Conservation (phyloP, 257 asterid genomes). For the Haberlea rhodopensis region DNA sequence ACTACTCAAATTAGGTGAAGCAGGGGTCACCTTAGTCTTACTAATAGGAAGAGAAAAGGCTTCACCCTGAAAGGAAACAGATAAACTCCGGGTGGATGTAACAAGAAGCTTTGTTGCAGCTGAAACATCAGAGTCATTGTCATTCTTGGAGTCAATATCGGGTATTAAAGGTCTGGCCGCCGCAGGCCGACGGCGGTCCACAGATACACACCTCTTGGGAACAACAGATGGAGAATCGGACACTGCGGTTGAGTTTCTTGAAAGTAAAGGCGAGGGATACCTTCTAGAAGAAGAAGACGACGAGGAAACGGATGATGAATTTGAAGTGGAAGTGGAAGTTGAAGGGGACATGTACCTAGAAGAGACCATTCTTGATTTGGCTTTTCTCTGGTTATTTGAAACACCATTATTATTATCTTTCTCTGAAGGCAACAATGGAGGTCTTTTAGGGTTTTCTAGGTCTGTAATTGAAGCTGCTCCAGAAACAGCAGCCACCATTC, state of each 20-base stretch:
- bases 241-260: slow-evolving; percentile 61
- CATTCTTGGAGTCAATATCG: slow-evolving; percentile 52
- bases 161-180: slow-evolving; percentile 51
- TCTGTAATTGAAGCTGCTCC: slow-evolving; percentile 67
- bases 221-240: slow-evolving; percentile 37
- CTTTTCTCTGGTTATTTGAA: slow-evolving; percentile 48
- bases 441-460: slow-evolving; percentile 46
- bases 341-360: slow-evolving; percentile 93
- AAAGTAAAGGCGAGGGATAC: slow-evolving; percentile 62
- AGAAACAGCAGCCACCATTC: slow-evolving; percentile 87
- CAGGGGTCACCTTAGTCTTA: slow-evolving; percentile 69
- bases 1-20: slow-evolving; percentile 69
- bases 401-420: slow-evolving; percentile 56
- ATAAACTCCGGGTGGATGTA: slow-evolving; percentile 78
- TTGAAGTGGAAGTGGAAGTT: slow-evolving; percentile 64
- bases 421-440: slow-evolving; percentile 75
- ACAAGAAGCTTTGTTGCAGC: slow-evolving; percentile 69
- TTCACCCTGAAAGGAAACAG: slow-evolving; percentile 96
- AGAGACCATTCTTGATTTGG: slow-evolving; percentile 72
- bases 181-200: slow-evolving; percentile 64
- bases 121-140: slow-evolving; percentile 52
- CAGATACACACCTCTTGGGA: slow-evolving; percentile 82
- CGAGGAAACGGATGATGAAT: slow-evolving; percentile 60
- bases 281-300: slow-evolving; percentile 67
- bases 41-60: slow-evolving; percentile 76